Evolutionary conservation across 306 rosid species (phyloP), one percentile per base, ranked within the genome.

Genomic region (Arachis stenosperma): DNA sequence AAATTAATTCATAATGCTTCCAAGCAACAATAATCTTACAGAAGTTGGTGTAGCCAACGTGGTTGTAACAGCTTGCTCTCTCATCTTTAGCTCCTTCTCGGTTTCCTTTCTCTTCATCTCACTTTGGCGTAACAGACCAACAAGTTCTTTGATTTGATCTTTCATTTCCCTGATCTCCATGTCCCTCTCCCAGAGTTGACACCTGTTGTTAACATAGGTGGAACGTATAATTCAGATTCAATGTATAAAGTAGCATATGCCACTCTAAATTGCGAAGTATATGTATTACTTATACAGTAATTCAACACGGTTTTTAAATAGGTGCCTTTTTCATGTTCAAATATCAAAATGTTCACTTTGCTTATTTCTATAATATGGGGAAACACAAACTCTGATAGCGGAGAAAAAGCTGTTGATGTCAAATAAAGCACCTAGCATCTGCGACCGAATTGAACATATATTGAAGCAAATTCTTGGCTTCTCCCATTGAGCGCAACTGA

Each of bases 401-500:
- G 51, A 53, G 73, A 51, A 71, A 67, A 54, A 58, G 36, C 37
- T 44, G 53, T 33, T 36, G 53, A 65, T 76, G 70, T 57, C 29
- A 71, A 63, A 73, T 48, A 68, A 70, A 50, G 71, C 56, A 95
- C 99, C 98, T 90, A 55, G 97, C 81, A 85, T 92, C 99, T 73
- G 86, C 98, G 75, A 90, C 85, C 78, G 99, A 92, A 84, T 83
- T 82, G 58, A 95, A 95, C 97, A 95, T 95, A 77, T 90, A 86
- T 65, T 92, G 99, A 68, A 95, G 99, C 83, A 95, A 84, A 83
- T 86, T 91, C 81, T 95, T 95, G 77, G 99, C 97, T 66, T 95
- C 98, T 76, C 92, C 97, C 98, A 95, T 92, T 70, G 99, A 95
- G 57, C 99, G 99, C 86, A 95, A 76, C 67, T 92, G 99, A 79